A percentile compares a stretch with the other conserved stretches of the same genome.
Conservation (phyloP, 2,329 filamentous ascomycete genomes). For the Ceratocystis eucalypticola region DNA sequence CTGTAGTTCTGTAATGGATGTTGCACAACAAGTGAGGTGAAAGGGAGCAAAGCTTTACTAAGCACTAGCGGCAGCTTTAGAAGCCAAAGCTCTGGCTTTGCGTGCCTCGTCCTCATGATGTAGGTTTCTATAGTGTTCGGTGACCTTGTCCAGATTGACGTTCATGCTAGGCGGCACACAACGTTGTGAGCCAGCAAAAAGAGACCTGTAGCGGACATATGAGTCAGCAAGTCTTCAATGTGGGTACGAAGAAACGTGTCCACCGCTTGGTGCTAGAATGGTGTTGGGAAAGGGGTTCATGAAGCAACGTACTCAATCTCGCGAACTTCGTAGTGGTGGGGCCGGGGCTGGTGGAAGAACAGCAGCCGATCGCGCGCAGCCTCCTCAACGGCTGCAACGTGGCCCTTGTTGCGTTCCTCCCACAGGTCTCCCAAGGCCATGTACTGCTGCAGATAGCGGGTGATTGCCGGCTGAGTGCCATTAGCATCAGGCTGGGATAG, state of each 20-base stretch:
- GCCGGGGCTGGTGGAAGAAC: slow-evolving; percentile 33
- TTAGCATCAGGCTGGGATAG: slow-evolving; percentile 36
- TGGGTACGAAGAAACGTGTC: too few relatives aligned
- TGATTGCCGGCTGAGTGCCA: slow-evolving; percentile 37
- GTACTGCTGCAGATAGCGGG: slow-evolving; percentile 35
- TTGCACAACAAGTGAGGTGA: neutral
- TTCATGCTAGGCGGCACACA: slow-evolving; percentile 15
- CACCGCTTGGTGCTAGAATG: too few relatives aligned
- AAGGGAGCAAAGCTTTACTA: neutral
- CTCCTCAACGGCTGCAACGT: slow-evolving; percentile 40
- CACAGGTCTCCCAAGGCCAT: slow-evolving; percentile 34
- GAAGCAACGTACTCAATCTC: slow-evolving; percentile 41
- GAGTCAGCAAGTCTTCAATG: neutral
- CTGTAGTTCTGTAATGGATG: neutral
- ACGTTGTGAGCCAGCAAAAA: slow-evolving; percentile 39
- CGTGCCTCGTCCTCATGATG: slow-evolving; percentile 42
- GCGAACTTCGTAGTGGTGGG: slow-evolving; percentile 39
- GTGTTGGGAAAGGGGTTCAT: neutral
- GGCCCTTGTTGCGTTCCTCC: slow-evolving; percentile 40
- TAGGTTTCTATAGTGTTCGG: slow-evolving; percentile 44
- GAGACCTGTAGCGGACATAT: slow-evolving; percentile 36
- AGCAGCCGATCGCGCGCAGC: slow-evolving; percentile 45
- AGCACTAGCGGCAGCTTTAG: slow-evolving; percentile 23
- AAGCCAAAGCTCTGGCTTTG: slow-evolving; percentile 37
- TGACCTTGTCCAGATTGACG: slow-evolving; percentile 40